phyloP scores from a whole-genome alignment of 2,329 filamentous ascomycete genomes.

The Aspergillus sp. region DNA sequence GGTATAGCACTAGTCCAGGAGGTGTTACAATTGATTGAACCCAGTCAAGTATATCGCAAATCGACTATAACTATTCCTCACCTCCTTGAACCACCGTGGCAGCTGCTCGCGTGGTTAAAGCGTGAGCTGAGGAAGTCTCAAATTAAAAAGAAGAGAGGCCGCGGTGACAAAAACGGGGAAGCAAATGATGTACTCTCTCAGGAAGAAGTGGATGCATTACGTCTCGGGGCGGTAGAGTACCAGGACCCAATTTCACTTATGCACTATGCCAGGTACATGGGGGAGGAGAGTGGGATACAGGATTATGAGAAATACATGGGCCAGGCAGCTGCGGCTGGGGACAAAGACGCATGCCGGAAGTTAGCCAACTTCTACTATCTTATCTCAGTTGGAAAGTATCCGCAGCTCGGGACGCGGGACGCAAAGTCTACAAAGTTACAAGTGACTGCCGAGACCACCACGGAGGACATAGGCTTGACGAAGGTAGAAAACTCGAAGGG shows the following conservation, averaged over 20 bases:
- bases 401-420: conserved; percentile 17
- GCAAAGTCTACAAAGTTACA: background rate
- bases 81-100: conserved; percentile 23
- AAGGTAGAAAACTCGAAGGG: background rate
- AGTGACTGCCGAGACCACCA: background rate
- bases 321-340: conserved; percentile 31
- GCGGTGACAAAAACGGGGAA: background rate
- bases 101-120: conserved; percentile 26
- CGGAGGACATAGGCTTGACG: background rate
- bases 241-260: conserved; percentile 30
- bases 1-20: conserved; percentile 26
- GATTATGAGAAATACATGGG: conserved; percentile 37
- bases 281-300: conserved; percentile 23
- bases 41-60: conserved; percentile 9
- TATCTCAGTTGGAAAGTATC: conserved; percentile 26
- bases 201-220: conserved; percentile 22
- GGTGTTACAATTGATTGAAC: conserved; percentile 23
- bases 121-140: background rate
- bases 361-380: conserved; percentile 40
- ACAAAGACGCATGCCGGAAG: conserved; percentile 30
- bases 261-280: conserved; percentile 24
- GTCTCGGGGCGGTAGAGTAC: conserved; percentile 30
- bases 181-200: background rate
- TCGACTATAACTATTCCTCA: background rate
- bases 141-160: background rate